Conservation (phyloP, 192 early-diverging fungal species). For the Backusella liffmaniae region DNA sequence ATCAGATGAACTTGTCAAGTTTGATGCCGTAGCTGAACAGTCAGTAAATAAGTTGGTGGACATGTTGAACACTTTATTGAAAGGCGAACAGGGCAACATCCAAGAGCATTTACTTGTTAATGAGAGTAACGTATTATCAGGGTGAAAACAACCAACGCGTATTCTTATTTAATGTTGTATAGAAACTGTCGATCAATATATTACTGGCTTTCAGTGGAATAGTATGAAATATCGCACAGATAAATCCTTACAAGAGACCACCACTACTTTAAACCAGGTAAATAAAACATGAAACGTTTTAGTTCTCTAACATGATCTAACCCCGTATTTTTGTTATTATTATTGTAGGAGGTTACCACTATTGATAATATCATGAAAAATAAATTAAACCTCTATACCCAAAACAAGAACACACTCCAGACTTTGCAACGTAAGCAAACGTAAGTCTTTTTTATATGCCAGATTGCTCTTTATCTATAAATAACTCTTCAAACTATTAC, state of each 20-base stretch:
- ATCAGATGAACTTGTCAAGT: constrained; percentile 93
- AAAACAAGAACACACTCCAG: constrained; percentile 77
- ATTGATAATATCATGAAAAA: constrained; percentile 91
- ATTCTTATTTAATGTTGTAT: constrained; percentile 10
- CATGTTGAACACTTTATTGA: constrained; percentile 72
- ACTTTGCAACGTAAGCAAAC: constrained; percentile 81
- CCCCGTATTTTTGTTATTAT: constrained; percentile 4
- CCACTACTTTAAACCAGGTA: constrained; percentile 76
- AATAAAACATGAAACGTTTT: constrained; percentile 6
- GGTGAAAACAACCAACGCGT: not conserved
- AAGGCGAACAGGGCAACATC: constrained; percentile 54
- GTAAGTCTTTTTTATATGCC: constrained; percentile 39
- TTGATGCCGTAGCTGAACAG: constrained; percentile 75
- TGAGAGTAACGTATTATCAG: constrained; percentile 65
- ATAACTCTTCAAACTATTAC: not conserved
- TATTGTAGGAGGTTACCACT: constrained; percentile 71
- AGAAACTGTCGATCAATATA: constrained; percentile 88
- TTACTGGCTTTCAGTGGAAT: constrained; percentile 92
- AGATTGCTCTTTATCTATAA: not conserved
- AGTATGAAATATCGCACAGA: constrained; percentile 95
- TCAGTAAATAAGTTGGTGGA: constrained; percentile 84
- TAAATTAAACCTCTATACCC: constrained; percentile 85
- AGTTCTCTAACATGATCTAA: not conserved
- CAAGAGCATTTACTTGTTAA: constrained; percentile 67
- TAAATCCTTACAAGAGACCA: constrained; percentile 85